phyloP scores from a whole-genome alignment of 179 eudicot genomes.

The Sideroxylon spinosum region DNA sequence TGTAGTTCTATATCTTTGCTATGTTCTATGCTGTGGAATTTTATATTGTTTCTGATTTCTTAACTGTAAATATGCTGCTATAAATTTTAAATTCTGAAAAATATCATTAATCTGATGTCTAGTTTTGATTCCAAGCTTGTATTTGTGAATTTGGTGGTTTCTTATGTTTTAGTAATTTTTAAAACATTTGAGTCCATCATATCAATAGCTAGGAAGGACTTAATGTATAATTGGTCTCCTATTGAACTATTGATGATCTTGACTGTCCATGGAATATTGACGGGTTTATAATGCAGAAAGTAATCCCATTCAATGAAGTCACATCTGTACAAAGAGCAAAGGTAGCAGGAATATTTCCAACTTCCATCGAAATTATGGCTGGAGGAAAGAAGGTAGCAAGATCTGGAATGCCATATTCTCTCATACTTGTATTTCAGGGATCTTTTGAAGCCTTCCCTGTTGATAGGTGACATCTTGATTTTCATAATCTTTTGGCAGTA shows the following conservation, averaged over 20 bases:
- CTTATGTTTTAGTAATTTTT: no score
- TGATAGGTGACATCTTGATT: constrained; percentile 11
- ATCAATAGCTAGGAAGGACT: background rate
- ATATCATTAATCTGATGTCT: no score
- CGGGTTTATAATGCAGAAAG: constrained; percentile 45
- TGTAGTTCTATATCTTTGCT: no score
- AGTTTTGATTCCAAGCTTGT: no score
- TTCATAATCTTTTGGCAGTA: constrained; percentile 43
- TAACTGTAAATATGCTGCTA: no score
- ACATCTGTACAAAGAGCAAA: constrained; percentile 76
- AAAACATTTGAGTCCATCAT: no score
- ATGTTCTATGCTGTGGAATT: no score
- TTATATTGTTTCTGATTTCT: no score
- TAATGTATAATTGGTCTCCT: background rate
- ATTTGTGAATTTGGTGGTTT: no score
- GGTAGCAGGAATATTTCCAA: constrained; percentile 89
- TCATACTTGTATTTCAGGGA: no score
- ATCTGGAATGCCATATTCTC: constrained; percentile 7
- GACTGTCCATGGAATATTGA: constrained; percentile 3
- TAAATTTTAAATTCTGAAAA: no score
- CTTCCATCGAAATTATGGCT: constrained; percentile 85
- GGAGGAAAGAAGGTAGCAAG: constrained; percentile 65
- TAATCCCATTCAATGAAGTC: constrained; percentile 66
- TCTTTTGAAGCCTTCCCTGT: background rate
- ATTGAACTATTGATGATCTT: constrained; percentile 12